Evolutionary conservation across 2,329 filamentous ascomycete species (phyloP).

Genomic region (Torrubiellomyces zombiae): DNA sequence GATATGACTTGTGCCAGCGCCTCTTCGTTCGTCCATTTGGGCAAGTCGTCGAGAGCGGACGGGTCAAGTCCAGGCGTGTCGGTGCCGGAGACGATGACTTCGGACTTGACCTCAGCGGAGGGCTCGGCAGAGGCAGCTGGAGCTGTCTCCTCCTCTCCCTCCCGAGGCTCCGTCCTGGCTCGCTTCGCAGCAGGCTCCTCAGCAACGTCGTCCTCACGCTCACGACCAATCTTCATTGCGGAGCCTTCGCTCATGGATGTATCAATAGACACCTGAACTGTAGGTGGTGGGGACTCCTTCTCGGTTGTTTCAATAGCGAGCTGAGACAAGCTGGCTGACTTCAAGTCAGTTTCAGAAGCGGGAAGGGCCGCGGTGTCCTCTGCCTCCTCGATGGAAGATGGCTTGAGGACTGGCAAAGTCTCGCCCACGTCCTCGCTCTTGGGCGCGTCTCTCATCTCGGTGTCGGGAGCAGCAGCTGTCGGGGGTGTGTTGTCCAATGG

Average conservation of each 20-base stretch:
- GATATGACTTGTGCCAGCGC: slow-evolving; percentile 36
- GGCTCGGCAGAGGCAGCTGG: slow-evolving; percentile 7
- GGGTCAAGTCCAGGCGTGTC: slow-evolving; percentile 5
- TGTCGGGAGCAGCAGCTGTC: slow-evolving; percentile 7
- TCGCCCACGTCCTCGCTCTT: slow-evolving; percentile 8
- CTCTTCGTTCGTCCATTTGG: slow-evolving; percentile 24
- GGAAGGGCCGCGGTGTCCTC: slow-evolving; percentile 9
- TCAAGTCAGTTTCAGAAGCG: slow-evolving; percentile 17
- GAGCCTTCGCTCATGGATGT: slow-evolving; percentile 38
- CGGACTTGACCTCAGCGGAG: slow-evolving; percentile 1
- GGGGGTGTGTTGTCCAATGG: background rate
- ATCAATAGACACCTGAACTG: slow-evolving; percentile 20
- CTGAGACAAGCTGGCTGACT: slow-evolving; percentile 21
- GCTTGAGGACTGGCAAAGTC: too few relatives aligned
- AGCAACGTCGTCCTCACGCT: slow-evolving; percentile 57
- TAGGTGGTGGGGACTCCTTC: slow-evolving; percentile 10
- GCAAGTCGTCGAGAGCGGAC: slow-evolving; percentile 12
- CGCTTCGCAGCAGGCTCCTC: slow-evolving; percentile 61
- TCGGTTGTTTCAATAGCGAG: slow-evolving; percentile 20
- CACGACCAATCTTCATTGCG: slow-evolving; percentile 49
- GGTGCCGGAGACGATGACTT: slow-evolving; percentile 3
- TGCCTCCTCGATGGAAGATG: slow-evolving; percentile 4
- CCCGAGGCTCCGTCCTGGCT: slow-evolving; percentile 50
- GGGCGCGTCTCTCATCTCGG: slow-evolving; percentile 12
- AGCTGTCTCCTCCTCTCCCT: slow-evolving; percentile 14